Evolutionary conservation across 805 yeast genomes (phyloP).

Genomic region (Kodamaea sagamina): DNA sequence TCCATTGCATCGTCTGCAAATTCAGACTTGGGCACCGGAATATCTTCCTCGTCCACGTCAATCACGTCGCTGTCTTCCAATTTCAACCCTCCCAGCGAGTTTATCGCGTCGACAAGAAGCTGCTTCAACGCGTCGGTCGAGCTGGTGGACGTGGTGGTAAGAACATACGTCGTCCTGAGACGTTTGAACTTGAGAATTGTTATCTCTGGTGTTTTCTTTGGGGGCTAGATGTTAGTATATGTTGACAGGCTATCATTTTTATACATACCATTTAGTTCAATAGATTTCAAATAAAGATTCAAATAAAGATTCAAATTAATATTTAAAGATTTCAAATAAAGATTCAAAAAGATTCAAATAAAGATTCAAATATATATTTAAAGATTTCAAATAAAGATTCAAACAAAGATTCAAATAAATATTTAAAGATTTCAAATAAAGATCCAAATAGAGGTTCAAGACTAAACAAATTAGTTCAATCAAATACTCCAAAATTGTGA

Average conservation of each 20-base stretch:
- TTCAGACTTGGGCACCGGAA: constrained; percentile 43
- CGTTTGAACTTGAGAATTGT: constrained; percentile 42
- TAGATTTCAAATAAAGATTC: not conserved
- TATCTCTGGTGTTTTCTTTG: constrained; percentile 10
- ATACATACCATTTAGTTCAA: not conserved
- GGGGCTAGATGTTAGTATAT: constrained; percentile 3
- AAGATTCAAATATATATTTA: too few relatives aligned
- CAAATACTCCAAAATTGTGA: too few relatives aligned
- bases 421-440: too few relatives aligned
- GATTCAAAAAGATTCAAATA: too few relatives aligned
- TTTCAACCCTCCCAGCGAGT: constrained; percentile 50
- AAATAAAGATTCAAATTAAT: too few relatives aligned
- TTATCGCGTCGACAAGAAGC: constrained; percentile 40
- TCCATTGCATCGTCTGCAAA: constrained; percentile 29
- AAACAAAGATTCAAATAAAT: too few relatives aligned
- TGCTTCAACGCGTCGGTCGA: constrained; percentile 22
- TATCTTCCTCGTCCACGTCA: constrained; percentile 26
- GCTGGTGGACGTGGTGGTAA: constrained; percentile 26
- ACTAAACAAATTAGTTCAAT: too few relatives aligned
- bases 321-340: too few relatives aligned
- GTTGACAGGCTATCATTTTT: not conserved
- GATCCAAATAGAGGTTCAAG: too few relatives aligned
- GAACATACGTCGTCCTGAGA: constrained; percentile 30
- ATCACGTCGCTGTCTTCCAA: constrained; percentile 25
- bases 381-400: too few relatives aligned